phyloP scores from a whole-genome alignment of 148 eudicot species.

The Rhododendron kiyosumense region DNA sequence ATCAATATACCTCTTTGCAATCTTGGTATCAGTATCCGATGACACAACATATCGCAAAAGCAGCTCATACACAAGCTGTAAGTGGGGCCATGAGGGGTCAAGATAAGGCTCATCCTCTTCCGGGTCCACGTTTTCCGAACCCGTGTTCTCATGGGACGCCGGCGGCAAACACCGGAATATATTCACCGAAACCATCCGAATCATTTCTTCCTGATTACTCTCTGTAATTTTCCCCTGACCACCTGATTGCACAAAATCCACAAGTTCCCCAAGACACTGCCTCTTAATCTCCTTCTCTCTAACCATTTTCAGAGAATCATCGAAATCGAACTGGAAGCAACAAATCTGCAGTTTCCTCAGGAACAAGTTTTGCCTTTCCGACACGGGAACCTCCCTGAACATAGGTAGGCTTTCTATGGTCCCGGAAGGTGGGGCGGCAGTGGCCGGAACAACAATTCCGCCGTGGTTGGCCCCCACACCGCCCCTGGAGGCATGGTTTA shows the following conservation, averaged over 20 bases:
- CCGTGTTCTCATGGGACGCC: conserved; percentile 43
- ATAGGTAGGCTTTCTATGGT: conserved; percentile 38
- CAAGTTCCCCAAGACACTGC: conserved; percentile 45
- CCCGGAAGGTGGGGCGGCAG: conserved; percentile 22
- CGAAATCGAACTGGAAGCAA: conserved; percentile 42
- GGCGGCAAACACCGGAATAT: conserved; percentile 54
- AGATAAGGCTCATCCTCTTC: conserved; percentile 58
- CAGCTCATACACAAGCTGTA: conserved; percentile 58
- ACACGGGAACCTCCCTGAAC: conserved; percentile 48
- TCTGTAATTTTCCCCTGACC: conserved; percentile 50
- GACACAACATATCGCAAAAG: conserved; percentile 52
- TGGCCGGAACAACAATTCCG: conserved; percentile 8
- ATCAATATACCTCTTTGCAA: conserved; percentile 57
- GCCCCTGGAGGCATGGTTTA: conserved; percentile 56
- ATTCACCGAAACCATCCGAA: conserved; percentile 48
- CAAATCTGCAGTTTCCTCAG: conserved; percentile 50
- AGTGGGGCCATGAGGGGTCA: conserved; percentile 63
- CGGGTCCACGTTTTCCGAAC: conserved; percentile 39
- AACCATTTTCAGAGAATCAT: conserved; percentile 36
- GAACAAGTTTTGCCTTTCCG: conserved; percentile 44
- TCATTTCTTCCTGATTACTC: conserved; percentile 55
- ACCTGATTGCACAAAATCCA: conserved; percentile 54
- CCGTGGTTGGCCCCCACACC: conserved; percentile 1
- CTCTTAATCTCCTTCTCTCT: conserved; percentile 61
- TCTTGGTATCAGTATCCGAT: conserved; percentile 48